These are phyloP conservation scores for Clavaria fumosa DNA, from an alignment of 768 basidiomycete species.

Conservation along the genomic window DNA sequence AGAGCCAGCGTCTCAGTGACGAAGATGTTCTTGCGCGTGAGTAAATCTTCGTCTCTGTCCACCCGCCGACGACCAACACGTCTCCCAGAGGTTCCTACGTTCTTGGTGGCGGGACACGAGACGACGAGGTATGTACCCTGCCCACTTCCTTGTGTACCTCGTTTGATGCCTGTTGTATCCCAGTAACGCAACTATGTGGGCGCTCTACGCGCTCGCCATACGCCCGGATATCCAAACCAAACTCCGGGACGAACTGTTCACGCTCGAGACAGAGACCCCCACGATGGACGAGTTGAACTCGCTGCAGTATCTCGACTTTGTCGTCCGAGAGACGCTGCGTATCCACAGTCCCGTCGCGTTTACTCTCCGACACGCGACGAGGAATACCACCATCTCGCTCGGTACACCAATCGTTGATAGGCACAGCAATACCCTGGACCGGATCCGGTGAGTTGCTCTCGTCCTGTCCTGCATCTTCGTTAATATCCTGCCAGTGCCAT, in stretches of 20 bases:
- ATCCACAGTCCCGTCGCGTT: slow-evolving; percentile 24
- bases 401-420: slow-evolving; percentile 20
- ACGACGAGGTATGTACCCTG: slow-evolving; percentile 20
- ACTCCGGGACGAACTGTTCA: slow-evolving; percentile 30
- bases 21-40: slow-evolving; percentile 29
- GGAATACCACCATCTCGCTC: slow-evolving; percentile 26
- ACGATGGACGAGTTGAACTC: slow-evolving; percentile 37
- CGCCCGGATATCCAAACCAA: slow-evolving; percentile 25
- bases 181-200: slow-evolving; percentile 25
- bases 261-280: slow-evolving; percentile 25
- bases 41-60: slow-evolving; percentile 6
- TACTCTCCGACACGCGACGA: slow-evolving; percentile 19
- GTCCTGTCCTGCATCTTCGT: slow-evolving; percentile 3
- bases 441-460: slow-evolving; percentile 14
- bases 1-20: slow-evolving; percentile 30
- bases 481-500: no score
- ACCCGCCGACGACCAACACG: background rate
- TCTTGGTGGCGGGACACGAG: slow-evolving; percentile 30
- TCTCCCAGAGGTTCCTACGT: slow-evolving; percentile 27
- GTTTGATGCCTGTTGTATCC: background rate
- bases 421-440: slow-evolving; percentile 17
- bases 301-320: slow-evolving; percentile 37
- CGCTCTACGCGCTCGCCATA: slow-evolving; percentile 26
- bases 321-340: slow-evolving; percentile 30
- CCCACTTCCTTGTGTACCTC: background rate